These are phyloP conservation scores for Trichoderma gamsii DNA, from an alignment of 495 filamentous ascomycete genomes.

Conservation along the genomic window DNA sequence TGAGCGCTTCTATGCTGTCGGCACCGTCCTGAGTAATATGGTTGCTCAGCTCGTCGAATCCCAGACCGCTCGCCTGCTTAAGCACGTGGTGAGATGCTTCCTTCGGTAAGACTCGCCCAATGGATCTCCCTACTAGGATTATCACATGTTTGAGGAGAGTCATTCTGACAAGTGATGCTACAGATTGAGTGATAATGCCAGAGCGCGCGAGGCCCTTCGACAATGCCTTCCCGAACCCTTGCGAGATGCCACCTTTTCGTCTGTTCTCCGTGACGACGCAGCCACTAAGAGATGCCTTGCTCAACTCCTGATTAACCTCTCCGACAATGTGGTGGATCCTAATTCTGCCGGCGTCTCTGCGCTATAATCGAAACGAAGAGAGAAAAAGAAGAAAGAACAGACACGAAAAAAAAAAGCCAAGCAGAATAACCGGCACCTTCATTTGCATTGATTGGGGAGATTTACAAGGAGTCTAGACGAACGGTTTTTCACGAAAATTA, in stretches of 20 bases:
- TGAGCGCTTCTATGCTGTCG: constrained; percentile 98
- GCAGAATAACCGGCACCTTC: background rate
- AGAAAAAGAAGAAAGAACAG: background rate
- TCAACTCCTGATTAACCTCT: constrained; percentile 93
- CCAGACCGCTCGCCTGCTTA: constrained; percentile 90
- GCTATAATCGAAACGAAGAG: constrained; percentile 23
- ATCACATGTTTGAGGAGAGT: background rate
- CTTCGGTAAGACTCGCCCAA: constrained; percentile 58
- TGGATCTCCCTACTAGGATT: background rate
- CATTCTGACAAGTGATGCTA: background rate
- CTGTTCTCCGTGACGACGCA: constrained; percentile 92
- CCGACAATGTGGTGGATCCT: constrained; percentile 77
- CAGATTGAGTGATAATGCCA: constrained; percentile 91
- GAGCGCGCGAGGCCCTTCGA: constrained; percentile 87
- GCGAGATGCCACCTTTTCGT: constrained; percentile 93
- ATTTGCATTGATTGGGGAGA: constrained; percentile 4
- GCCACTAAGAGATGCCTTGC: constrained; percentile 97
- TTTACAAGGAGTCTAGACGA: constrained; percentile 2
- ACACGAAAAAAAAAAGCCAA: background rate
- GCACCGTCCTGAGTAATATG: constrained; percentile 98
- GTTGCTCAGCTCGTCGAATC: constrained; percentile 94
- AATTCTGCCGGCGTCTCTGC: constrained; percentile 45
- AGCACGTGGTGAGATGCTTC: constrained; percentile 98
- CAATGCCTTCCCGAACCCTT: constrained; percentile 97
- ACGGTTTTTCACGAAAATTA: constrained; percentile 1